These are phyloP conservation scores for Scleroderma bovista DNA, from an alignment of 768 basidiomycete genomes.

Conservation along the genomic window DNA sequence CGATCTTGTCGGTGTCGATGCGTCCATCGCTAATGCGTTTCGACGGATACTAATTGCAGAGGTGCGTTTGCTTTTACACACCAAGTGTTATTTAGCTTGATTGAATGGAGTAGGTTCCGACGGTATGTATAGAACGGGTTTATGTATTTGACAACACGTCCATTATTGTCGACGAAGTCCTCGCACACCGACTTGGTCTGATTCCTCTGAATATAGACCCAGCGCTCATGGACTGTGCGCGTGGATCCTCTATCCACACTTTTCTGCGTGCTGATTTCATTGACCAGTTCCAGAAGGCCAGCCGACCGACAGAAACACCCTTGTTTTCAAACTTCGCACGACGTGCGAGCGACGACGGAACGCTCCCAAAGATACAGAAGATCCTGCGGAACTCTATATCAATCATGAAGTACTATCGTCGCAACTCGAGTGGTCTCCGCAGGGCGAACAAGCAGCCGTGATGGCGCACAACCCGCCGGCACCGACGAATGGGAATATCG, in stretches of 20 bases:
- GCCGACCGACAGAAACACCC: constrained; percentile 84
- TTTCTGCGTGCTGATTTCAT: neutral
- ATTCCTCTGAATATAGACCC: constrained; percentile 89
- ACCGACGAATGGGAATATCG: constrained; percentile 75
- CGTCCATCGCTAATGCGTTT: constrained; percentile 93
- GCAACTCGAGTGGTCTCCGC: constrained; percentile 70
- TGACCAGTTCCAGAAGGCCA: constrained; percentile 40
- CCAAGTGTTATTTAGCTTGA: neutral
- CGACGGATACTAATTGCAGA: constrained; percentile 91
- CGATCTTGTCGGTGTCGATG: constrained; percentile 92
- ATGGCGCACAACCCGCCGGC: constrained; percentile 50
- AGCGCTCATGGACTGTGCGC: constrained; percentile 53
- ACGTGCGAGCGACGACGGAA: constrained; percentile 58
- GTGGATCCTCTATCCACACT: constrained; percentile 25
- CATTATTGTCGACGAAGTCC: constrained; percentile 89
- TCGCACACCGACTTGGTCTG: constrained; percentile 88
- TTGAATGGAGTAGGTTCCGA: constrained; percentile 62
- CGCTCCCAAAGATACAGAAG: constrained; percentile 45
- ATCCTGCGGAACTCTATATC: constrained; percentile 62
- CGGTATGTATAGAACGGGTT: constrained; percentile 83
- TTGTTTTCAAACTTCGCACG: constrained; percentile 77
- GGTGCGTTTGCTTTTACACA: constrained; percentile 39
- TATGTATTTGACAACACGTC: constrained; percentile 95
- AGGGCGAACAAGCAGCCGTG: constrained; percentile 70
- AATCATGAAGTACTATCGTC: constrained; percentile 66